These are phyloP conservation scores for Amanita pseudoporphyria DNA, from an alignment of 768 basidiomycete genomes.

Conservation along the genomic window DNA sequence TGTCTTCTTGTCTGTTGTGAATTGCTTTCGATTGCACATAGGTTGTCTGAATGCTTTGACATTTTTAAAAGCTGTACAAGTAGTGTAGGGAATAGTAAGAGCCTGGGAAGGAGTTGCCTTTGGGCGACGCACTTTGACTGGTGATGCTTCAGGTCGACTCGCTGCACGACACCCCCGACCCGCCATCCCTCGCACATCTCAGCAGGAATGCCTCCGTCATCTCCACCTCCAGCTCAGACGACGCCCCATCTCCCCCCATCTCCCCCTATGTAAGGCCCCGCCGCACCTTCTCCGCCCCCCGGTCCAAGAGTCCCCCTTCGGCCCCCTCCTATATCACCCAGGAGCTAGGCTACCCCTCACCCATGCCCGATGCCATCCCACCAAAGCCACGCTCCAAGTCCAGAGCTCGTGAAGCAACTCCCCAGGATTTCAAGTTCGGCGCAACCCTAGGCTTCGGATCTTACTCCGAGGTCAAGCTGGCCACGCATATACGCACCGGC, in stretches of 20 bases:
- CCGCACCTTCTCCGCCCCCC: conserved; percentile 59
- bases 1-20: too few relatives aligned
- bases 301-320: conserved; percentile 41
- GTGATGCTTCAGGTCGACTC: conserved; percentile 31
- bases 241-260: conserved; percentile 36
- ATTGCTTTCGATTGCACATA: conserved; percentile 11
- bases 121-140: conserved; percentile 8
- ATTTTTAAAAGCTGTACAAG: neutral
- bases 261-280: conserved; percentile 42
- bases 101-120: neutral
- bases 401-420: conserved; percentile 26
- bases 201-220: conserved; percentile 74
- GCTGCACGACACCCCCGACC: conserved; percentile 23
- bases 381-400: conserved; percentile 31
- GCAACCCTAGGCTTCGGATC: conserved; percentile 73
- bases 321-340: conserved; percentile 18
- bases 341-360: neutral
- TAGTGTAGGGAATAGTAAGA: neutral
- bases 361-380: conserved; percentile 2
- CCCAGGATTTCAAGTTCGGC: conserved; percentile 66
- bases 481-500: conserved; percentile 41
- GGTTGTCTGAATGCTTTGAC: neutral
- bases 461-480: conserved; percentile 69
- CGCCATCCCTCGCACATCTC: conserved; percentile 42
- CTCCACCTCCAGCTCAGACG: conserved; percentile 51